phyloP scores from a whole-genome alignment of 768 basidiomycete species.

The Cystobasidium onofrii region DNA sequence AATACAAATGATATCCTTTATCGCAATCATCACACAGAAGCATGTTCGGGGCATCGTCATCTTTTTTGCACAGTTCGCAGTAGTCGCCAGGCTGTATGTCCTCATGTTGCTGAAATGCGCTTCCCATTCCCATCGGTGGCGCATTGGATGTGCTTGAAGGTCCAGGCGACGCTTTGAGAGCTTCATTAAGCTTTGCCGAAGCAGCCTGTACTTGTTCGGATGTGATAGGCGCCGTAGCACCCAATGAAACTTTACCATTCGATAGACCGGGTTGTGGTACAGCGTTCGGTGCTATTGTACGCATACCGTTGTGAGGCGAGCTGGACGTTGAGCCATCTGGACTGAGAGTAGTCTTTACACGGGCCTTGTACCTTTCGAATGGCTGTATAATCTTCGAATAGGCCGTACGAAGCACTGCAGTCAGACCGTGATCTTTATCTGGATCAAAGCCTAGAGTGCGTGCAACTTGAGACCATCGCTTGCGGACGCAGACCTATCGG shows the following conservation, averaged over 20 bases:
- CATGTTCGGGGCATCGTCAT: constrained; percentile 78
- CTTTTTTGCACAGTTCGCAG: constrained; percentile 88
- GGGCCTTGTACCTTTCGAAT: constrained; percentile 68
- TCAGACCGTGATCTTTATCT: constrained; percentile 59
- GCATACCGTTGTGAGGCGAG: not conserved
- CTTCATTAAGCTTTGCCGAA: constrained; percentile 41
- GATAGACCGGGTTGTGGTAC: not conserved
- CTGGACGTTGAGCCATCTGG: not conserved
- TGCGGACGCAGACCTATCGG: constrained; percentile 65
- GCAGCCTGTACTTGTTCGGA: constrained; percentile 36
- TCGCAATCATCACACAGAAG: constrained; percentile 83
- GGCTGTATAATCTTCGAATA: constrained; percentile 86
- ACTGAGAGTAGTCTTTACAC: constrained; percentile 5
- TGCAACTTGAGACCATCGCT: constrained; percentile 82
- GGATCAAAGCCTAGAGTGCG: constrained; percentile 72
- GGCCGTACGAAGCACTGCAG: constrained; percentile 78
- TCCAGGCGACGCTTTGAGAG: constrained; percentile 13
- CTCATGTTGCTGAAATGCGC: not conserved
- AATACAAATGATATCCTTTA: constrained; percentile 90
- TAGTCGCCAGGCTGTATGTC: constrained; percentile 45
- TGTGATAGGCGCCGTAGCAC: not conserved
- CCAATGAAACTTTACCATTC: not conserved
- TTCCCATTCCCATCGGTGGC: not conserved
- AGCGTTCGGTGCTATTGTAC: not conserved
- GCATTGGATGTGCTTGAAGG: not conserved